These are phyloP conservation scores for Ophiostoma ulmi DNA, from an alignment of 2,329 filamentous ascomycete species.

Conservation along the genomic window DNA sequence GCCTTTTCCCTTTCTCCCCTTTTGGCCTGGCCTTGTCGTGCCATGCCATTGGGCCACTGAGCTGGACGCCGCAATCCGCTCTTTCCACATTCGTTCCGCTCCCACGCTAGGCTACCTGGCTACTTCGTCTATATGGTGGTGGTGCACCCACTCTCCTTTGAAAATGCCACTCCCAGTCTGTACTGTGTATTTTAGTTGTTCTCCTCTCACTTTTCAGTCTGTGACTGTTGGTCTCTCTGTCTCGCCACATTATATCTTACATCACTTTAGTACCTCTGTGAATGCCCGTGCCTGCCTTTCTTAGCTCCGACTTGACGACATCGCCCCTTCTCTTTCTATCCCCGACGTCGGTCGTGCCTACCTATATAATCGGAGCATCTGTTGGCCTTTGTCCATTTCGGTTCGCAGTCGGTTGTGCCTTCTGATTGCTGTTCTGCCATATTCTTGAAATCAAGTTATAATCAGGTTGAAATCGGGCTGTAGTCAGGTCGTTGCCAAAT, in stretches of 20 bases:
- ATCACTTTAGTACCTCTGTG: background rate
- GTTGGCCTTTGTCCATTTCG: background rate
- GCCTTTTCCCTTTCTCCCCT: conserved; percentile 18
- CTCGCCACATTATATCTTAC: background rate
- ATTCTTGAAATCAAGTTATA: background rate
- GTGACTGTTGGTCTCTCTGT: background rate
- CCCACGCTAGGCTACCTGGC: background rate
- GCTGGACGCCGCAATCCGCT: conserved; percentile 14
- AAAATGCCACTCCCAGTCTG: background rate
- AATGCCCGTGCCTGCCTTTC: background rate
- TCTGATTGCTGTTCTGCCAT: background rate
- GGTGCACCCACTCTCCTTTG: background rate
- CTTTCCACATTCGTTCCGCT: conserved; percentile 17
- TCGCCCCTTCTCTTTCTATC: background rate
- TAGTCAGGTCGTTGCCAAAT: background rate
- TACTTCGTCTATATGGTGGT: background rate
- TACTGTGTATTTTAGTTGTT: background rate
- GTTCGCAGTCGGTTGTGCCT: background rate
- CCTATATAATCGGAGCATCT: background rate
- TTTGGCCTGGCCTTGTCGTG: background rate
- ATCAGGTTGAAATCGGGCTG: background rate
- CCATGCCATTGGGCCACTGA: conserved; percentile 17
- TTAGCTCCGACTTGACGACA: conserved; percentile 4
- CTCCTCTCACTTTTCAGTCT: background rate
- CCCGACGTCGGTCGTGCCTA: conserved; percentile 1